Base-by-base conservation (phyloP, 805 yeast species). In the Candida nanaspora region DNA sequence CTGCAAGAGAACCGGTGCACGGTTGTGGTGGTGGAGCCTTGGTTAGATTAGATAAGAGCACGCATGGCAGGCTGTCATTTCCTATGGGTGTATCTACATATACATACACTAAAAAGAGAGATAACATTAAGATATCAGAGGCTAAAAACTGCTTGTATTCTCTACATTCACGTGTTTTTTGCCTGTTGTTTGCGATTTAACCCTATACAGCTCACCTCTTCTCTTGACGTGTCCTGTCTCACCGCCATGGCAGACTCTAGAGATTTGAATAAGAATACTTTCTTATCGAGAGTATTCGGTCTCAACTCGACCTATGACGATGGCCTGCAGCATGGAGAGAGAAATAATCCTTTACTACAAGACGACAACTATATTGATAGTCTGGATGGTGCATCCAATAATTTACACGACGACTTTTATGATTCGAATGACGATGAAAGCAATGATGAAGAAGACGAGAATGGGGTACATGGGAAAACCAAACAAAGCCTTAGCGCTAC, bases 241-340 rank as follows among this genome's bases (percentile, higher is more conserved):
- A 14, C n/a, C 14, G n/a, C 7, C 11, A 49, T 49, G 53, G 26
- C 51, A 3, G 43, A 46, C 28, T 39, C 40, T 9, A 44, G 39
- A 15, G 57, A 55, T 37, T 39, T 43, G 18, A 55, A 57, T 42
- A 63, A 63, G 40, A 78, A 77, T 49, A 79, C 84, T 6, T 80
- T 80, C 51, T 64, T 80, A 44, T 77, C 82, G 9, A 65, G 85
- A 33, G 82, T 80, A 19, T 78, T 80, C 58, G 86, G 84, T 4
- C 54, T 62, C 37, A 55, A 58, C 32, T 63, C 68, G 9, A 53
- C 57, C 4, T 51, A 48, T 33, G 50, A 46, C 22, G 40, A 46
- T 6, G 35, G 39, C 23, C 8, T 6, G 7, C 20, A 31, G 13
- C 11, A 16, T n/a, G 16, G 26, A 10, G 23, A 33, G n/a, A n/a